Conservation (phyloP, 345 rosid species). For the Pistacia atlantica region DNA sequence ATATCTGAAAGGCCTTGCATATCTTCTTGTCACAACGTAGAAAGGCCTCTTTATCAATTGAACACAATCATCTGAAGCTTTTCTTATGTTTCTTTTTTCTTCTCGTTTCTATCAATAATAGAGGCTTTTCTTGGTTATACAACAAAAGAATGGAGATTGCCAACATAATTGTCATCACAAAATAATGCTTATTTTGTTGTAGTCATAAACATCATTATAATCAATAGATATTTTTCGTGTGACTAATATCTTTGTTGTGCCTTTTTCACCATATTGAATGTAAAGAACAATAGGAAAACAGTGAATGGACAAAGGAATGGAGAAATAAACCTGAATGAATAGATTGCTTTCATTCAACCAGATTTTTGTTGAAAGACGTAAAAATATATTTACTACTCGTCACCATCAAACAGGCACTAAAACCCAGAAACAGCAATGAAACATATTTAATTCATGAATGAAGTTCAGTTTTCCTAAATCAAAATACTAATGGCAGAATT, state of each 20-base stretch:
- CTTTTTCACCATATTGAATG: no score
- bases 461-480: conserved; percentile 4
- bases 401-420: background rate
- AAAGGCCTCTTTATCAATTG: background rate
- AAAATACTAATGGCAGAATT: background rate
- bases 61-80: background rate
- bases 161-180: background rate
- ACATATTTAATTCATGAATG: background rate
- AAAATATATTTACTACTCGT: background rate
- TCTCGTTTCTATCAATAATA: background rate
- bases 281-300: background rate
- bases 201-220: no score
- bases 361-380: background rate
- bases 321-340: no score
- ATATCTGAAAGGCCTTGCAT: conserved; percentile 84
- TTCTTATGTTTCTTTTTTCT: background rate
- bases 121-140: background rate
- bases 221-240: background rate
- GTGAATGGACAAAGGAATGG: no score
- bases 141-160: background rate
- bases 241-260: background rate
- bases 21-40: conserved; percentile 83
- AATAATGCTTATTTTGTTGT: no score
- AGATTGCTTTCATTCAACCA: background rate
- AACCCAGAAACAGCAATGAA: background rate